These are phyloP conservation scores for Backusella macrospora DNA, from an alignment of 192 early-diverging fungal species.

Conservation along the genomic window DNA sequence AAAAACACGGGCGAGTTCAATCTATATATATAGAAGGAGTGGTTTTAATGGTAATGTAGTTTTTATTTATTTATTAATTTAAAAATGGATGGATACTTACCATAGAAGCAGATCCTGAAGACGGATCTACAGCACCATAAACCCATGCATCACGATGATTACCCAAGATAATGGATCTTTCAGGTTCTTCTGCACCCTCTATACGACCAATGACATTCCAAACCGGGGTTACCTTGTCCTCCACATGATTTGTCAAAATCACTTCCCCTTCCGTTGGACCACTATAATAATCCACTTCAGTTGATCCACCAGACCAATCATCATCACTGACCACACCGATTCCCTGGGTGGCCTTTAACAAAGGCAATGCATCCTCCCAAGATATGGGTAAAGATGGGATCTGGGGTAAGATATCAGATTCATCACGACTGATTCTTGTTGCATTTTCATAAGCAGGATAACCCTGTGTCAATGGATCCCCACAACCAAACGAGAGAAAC, in stretches of 20 bases:
- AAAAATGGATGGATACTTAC: no score
- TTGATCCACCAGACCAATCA: conserved; percentile 59
- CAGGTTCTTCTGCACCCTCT: conserved; percentile 57
- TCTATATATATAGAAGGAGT: neutral
- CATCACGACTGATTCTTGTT: conserved; percentile 49
- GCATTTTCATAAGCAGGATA: conserved; percentile 55
- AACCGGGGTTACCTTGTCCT: conserved; percentile 56
- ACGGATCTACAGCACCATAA: conserved; percentile 66
- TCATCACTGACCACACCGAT: conserved; percentile 36
- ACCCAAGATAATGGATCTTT: conserved; percentile 52
- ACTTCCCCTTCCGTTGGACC: conserved; percentile 60
- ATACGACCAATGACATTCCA: conserved; percentile 71
- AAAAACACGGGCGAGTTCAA: conserved; percentile 55
- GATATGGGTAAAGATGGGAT: conserved; percentile 71
- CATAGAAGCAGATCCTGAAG: conserved; percentile 57
- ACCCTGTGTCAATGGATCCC: conserved; percentile 69
- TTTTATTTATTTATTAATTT: no score
- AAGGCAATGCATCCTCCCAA: conserved; percentile 61
- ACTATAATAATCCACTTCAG: conserved; percentile 57
- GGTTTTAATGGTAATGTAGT: no score
- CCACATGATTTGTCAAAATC: conserved; percentile 56
- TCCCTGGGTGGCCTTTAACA: conserved; percentile 56
- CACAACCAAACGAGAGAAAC: conserved; percentile 50
- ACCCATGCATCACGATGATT: conserved; percentile 74
- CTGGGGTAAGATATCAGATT: conserved; percentile 40